phyloP scores from a whole-genome alignment of 1,139 yeast genomes.

The Martiniozyma asiatica region DNA sequence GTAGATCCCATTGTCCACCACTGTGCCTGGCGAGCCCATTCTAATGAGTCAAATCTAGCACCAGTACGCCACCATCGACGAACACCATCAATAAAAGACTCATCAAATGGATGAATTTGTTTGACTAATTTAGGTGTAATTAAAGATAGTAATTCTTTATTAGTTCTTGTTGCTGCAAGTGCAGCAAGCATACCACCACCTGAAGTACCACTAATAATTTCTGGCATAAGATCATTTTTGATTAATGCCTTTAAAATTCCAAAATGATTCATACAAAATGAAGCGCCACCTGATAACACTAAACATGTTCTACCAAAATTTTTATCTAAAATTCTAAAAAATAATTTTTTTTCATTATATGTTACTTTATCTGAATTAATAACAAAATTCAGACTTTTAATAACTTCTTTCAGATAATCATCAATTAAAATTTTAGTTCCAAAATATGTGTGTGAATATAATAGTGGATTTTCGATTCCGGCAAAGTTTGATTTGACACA shows the following conservation, averaged over 20 bases:
- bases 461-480: conserved; percentile 60
- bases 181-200: conserved; percentile 82
- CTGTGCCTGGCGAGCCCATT: conserved; percentile 58
- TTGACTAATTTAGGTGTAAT: conserved; percentile 52
- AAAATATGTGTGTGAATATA: conserved; percentile 64
- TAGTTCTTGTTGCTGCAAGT: conserved; percentile 55
- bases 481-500: conserved; percentile 68
- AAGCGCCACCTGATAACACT: conserved; percentile 71
- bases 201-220: conserved; percentile 65
- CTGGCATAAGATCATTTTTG: conserved; percentile 56
- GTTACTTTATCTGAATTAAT: conserved; percentile 29
- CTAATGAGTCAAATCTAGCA: conserved; percentile 63
- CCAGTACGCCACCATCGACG: conserved; percentile 66
- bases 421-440: conserved; percentile 60
- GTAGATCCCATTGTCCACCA: conserved; percentile 67
- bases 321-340: conserved; percentile 47
- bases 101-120: conserved; percentile 59
- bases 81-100: conserved; percentile 44
- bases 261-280: conserved; percentile 67
- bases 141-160: conserved; percentile 47
- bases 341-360: conserved; percentile 32
- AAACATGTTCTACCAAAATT: conserved; percentile 67
- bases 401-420: conserved; percentile 43
- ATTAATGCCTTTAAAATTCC: conserved; percentile 65
- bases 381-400: conserved; percentile 34